Evolutionary conservation across 2,329 filamentous ascomycete genomes (phyloP), one percentile per base, ranked within the genome.

Genomic region (Colletotrichum australisinense): DNA sequence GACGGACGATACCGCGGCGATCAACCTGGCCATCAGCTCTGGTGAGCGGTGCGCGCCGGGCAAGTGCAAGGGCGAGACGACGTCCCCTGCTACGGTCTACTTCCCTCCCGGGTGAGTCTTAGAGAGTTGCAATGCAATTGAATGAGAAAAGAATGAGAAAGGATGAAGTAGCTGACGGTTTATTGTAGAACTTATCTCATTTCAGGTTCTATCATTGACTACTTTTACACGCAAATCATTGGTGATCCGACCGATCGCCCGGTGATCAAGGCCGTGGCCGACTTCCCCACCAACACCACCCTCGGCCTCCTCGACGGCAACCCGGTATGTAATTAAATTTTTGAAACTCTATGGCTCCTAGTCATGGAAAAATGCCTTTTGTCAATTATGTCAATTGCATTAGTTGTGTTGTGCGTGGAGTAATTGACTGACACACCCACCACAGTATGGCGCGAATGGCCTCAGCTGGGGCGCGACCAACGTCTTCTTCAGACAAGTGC

Each of bases 141-240:
- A 49, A 11, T n/a, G 12, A 49, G 19, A 49, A n/a, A n/a, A 16
- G 5, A 19, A 14, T 7, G 38, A 12, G 6, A 7, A 1, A 14
- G 9, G 24, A 63, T 4, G 6, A 5, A 16, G 3, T 2, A 24
- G 9, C n/a, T 58, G 12, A 67, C 5, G 9, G 1, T 5, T 19
- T 11, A 7, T 9, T 4, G 2, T 42, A 83, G 82, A 57, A 95
- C 92, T 3, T 97, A 96, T 78, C 78, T 92, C 5, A 90, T 96
- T 74, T 93, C 89, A 63, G 87, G 86, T 75, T 93, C 94, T 6
- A 91, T 97, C 73, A 83, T 93, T 55, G 91, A 93, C 79, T 91
- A 92, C 82, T 97, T 95, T 84, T 94, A 95, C 80, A 95, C 94
- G 1, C 92, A 94, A 81, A 87, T 97, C 74, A 88, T 95, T 35